Percentiles rank a stretch among this genome's conserved stretches.
Evolutionary conservation across 345 rosid species (phyloP).

Genomic region (Bruguiera parviflora): DNA sequence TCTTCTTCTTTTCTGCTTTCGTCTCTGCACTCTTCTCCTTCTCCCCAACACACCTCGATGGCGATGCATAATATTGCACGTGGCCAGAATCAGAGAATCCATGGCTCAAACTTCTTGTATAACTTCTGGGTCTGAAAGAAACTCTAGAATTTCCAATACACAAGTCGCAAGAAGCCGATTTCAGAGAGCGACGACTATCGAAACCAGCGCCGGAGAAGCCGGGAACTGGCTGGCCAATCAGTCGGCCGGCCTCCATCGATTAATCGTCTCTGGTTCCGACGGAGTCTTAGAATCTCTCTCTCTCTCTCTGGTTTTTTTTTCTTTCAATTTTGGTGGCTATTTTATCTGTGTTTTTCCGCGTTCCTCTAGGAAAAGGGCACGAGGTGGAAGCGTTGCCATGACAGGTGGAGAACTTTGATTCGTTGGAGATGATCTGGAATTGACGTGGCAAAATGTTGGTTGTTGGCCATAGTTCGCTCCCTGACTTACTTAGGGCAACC

Average conservation of each 20-base stretch:
- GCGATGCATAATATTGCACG: background rate
- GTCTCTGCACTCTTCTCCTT: slow-evolving; percentile 18
- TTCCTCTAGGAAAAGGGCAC: background rate
- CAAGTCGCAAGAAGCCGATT: background rate
- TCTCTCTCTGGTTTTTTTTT: no score
- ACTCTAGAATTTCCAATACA: background rate
- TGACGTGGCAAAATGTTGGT: slow-evolving; percentile 4
- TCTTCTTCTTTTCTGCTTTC: slow-evolving; percentile 14
- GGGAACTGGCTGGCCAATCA: background rate
- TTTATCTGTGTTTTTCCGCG: background rate
- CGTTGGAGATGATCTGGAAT: background rate
- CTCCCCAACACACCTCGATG: slow-evolving; percentile 1
- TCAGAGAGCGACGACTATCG: background rate
- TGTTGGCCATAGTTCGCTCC: background rate
- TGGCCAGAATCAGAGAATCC: slow-evolving; percentile 13
- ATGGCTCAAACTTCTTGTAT: background rate
- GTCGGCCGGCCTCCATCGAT: slow-evolving; percentile 14
- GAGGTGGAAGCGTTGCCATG: background rate
- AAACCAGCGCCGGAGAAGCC: background rate
- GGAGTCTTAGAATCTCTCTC: no score
- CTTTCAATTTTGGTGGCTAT: no score
- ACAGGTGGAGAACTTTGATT: slow-evolving; percentile 1
- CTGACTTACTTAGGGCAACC: background rate
- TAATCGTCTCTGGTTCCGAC: no score
- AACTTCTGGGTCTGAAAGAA: background rate